Base-by-base conservation (phyloP, 306 rosid genomes). In the Vicia villosa region DNA sequence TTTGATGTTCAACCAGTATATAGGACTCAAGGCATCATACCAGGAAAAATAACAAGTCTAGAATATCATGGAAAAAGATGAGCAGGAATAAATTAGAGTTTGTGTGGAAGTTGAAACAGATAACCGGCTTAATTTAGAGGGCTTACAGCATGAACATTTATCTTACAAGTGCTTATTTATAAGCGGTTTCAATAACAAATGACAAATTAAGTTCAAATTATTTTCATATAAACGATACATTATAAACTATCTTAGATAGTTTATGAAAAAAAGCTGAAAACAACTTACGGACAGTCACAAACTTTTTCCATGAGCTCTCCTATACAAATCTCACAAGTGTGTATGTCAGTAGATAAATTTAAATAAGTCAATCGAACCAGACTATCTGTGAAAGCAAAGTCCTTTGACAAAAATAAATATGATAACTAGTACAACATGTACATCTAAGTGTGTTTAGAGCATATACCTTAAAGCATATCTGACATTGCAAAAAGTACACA, bases 391-490 rank as follows among this genome's bases (percentile, higher is more conserved):
- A 75, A 58, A 36, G 15, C 38, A 34, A 26, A 19, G 10, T 52
- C 3, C 8, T 21, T 10, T 20, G 58, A 51, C 7, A 51, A 51
- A 51, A 9, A 51, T 51, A 51, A 20, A 51, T 14, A 69, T 12
- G 9, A 38, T 56, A 13, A 28, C n/a, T n/a, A n/a, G n/a, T n/a
- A n/a, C n/a, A n/a, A n/a, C n/a, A 28, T 43, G 41, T 17, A 45
- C 42, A 58, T 17, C 11, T 56, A 60, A 47, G 24, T 10, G 16
- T 22, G 32, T 45, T 55, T 15, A 46, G 66, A 59, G 37, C 70
- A 40, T 47, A 56, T 72, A 78, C 65, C 70, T 58, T 11, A 20
- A 66, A 66, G 28, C 20, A 40, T 46, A 19, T 15, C 32, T 40
- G 28, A 50, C 14, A 28, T 30, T 52, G 37, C 43, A 57, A 40